These are phyloP conservation scores for Fremontodendron californicum DNA, from an alignment of 345 rosid genomes.

Conservation along the genomic window DNA sequence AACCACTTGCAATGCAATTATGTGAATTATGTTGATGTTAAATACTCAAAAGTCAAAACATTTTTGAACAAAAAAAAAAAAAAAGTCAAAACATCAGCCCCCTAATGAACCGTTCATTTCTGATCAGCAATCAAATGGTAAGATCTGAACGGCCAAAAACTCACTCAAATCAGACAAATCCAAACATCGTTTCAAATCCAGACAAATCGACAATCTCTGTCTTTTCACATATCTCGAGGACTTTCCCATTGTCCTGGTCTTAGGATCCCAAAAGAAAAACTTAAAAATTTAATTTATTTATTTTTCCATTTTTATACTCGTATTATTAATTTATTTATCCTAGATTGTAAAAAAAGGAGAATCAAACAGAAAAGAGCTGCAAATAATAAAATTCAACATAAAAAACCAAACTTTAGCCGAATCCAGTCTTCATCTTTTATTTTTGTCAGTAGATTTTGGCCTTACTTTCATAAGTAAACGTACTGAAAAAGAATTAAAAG, in stretches of 20 bases:
- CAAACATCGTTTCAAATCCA: neutral
- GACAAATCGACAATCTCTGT: constrained; percentile 60
- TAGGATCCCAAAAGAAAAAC: constrained; percentile 14
- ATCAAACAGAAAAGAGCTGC: constrained; percentile 2
- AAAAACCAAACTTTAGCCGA: neutral
- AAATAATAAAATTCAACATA: neutral
- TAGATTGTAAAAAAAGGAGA: constrained; percentile 9
- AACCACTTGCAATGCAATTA: neutral
- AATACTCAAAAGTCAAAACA: neutral
- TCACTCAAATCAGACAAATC: neutral
- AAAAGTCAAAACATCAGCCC: too few species aligned
- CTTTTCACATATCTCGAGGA: constrained; percentile 44
- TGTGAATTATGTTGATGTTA: neutral
- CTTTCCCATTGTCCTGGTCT: constrained; percentile 23
- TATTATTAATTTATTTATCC: constrained; percentile 23
- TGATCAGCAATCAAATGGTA: neutral
- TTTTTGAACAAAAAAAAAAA: too few species aligned
- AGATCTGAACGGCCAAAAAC: neutral
- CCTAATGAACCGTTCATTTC: neutral
- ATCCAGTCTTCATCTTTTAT: neutral
- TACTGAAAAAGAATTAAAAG: constrained; percentile 7
- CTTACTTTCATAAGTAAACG: neutral
- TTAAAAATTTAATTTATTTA: too few species aligned
- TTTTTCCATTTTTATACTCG: neutral
- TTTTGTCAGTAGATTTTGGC: constrained; percentile 20